A percentile compares a stretch with the other conserved stretches of the same genome.
Evolutionary conservation across 2,329 filamentous ascomycete species (phyloP).

Genomic region (Colletotrichum spaethianum): DNA sequence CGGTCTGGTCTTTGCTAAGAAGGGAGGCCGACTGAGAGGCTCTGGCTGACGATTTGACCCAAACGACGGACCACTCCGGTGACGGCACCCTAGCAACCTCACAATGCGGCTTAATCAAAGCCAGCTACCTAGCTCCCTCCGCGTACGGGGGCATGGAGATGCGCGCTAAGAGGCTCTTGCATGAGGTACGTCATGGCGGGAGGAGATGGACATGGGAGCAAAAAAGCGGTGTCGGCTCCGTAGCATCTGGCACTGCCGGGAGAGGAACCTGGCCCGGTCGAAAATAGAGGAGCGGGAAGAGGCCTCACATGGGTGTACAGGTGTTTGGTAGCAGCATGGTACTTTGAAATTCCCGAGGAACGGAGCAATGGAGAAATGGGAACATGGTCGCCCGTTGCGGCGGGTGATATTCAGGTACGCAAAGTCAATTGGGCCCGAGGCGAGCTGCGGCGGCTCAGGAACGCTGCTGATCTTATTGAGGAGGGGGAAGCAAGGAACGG

Average conservation of each 20-base stretch:
- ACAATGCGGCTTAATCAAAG: background rate
- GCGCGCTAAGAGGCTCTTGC: conserved; percentile 3
- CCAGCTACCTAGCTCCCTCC: background rate
- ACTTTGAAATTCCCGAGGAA: background rate
- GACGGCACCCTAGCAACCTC: background rate
- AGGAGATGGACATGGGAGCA: background rate
- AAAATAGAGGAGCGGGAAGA: background rate
- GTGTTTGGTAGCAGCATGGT: background rate
- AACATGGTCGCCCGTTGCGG: background rate
- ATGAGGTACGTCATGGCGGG: conserved; percentile 18
- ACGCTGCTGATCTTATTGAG: background rate
- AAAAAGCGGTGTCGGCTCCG: conserved; percentile 23
- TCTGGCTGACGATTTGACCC: background rate
- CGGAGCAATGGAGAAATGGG: background rate
- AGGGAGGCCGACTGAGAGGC: background rate
- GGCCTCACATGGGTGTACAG: background rate
- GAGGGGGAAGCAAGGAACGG: conserved; percentile 1
- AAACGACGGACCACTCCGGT: background rate
- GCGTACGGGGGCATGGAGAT: conserved; percentile 4
- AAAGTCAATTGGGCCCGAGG: conserved; percentile 31
- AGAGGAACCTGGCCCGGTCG: background rate
- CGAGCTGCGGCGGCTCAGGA: background rate
- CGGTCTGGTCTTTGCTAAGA: background rate
- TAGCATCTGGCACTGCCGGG: background rate
- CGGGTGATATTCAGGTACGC: conserved; percentile 30